A percentile compares a stretch with the other conserved stretches of the same genome.
Conservation (phyloP, 1,139 yeast genomes). For the Waltiozyma sp. region DNA sequence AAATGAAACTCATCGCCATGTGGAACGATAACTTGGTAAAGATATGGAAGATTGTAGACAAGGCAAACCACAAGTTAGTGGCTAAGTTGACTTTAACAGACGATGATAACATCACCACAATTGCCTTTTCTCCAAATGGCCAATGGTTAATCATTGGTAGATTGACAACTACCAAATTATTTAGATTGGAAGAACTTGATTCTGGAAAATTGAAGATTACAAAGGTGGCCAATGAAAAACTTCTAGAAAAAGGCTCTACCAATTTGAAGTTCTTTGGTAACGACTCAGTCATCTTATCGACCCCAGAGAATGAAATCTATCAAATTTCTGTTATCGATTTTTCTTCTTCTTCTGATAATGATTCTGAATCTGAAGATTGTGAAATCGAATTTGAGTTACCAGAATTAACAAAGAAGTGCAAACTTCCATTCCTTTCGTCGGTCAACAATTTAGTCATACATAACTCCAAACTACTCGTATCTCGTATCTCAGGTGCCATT, state of each 20-base stretch:
- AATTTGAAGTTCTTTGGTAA: constrained; percentile 33
- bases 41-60: constrained; percentile 55
- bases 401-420: constrained; percentile 22
- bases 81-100: constrained; percentile 58
- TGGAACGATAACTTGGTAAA: constrained; percentile 82
- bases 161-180: constrained; percentile 56
- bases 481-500: constrained; percentile 57
- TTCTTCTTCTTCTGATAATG: constrained; percentile 20
- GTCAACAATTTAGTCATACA: constrained; percentile 35
- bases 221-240: constrained; percentile 39
- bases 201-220: constrained; percentile 34
- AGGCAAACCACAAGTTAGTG: constrained; percentile 31
- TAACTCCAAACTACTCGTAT: constrained; percentile 36
- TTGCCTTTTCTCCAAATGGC: constrained; percentile 59
- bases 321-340: constrained; percentile 32
- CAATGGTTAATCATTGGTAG: constrained; percentile 63
- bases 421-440: constrained; percentile 34
- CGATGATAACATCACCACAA: constrained; percentile 71
- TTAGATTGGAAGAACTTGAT: constrained; percentile 30
- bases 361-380: constrained; percentile 27
- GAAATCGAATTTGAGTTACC: constrained; percentile 30
- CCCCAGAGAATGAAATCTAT: constrained; percentile 57
- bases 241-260: constrained; percentile 42
- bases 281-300: constrained; percentile 42
- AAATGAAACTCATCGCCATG: constrained; percentile 45